A percentile compares a stretch with the other conserved stretches of the same genome.
phyloP scores from a whole-genome alignment of 2,329 filamentous ascomycete genomes.

The Dactylellina drechsleri region DNA sequence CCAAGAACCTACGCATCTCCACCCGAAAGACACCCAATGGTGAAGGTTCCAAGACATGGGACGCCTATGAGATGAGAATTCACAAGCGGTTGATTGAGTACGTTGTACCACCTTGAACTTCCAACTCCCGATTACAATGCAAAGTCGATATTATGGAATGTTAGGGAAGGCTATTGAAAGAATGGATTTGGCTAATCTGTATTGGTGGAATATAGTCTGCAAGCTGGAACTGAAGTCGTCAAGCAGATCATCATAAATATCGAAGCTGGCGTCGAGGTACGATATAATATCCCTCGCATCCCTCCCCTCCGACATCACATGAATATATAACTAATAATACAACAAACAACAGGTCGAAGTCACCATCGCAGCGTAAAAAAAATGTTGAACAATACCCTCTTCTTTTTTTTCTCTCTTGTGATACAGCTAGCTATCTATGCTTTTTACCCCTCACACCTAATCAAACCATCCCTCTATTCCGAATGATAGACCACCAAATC shows the following conservation, averaged over 20 bases:
- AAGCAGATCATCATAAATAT: slow-evolving; percentile 98
- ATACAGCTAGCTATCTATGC: slow-evolving; percentile 19
- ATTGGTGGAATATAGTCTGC: slow-evolving; percentile 69
- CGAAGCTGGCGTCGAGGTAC: slow-evolving; percentile 82
- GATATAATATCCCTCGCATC: no score
- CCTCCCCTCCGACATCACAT: no score
- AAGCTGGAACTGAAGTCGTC: slow-evolving; percentile 96
- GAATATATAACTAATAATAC: slow-evolving; percentile 2
- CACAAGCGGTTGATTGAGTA: slow-evolving; percentile 98
- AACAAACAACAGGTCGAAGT: slow-evolving; percentile 73
- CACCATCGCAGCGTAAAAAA: slow-evolving; percentile 81
- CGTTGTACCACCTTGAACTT: slow-evolving; percentile 59
- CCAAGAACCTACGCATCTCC: slow-evolving; percentile 95
- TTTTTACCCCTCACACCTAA: slow-evolving; percentile 13
- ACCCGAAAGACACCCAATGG: slow-evolving; percentile 99
- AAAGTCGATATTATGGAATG: neutral
- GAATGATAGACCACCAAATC: neutral
- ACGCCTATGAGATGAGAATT: slow-evolving; percentile 98
- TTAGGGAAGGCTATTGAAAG: no score
- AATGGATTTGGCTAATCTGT: neutral
- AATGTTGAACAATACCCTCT: slow-evolving; percentile 32
- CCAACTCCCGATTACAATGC: neutral
- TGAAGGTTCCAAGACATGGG: slow-evolving; percentile 99
- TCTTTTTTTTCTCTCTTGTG: slow-evolving; percentile 1
- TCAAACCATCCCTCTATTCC: slow-evolving; percentile 13